Evolutionary conservation across 2,329 filamentous ascomycete genomes (phyloP), one percentile per base, ranked within the genome.

Genomic region (Sclerotinia minor): DNA sequence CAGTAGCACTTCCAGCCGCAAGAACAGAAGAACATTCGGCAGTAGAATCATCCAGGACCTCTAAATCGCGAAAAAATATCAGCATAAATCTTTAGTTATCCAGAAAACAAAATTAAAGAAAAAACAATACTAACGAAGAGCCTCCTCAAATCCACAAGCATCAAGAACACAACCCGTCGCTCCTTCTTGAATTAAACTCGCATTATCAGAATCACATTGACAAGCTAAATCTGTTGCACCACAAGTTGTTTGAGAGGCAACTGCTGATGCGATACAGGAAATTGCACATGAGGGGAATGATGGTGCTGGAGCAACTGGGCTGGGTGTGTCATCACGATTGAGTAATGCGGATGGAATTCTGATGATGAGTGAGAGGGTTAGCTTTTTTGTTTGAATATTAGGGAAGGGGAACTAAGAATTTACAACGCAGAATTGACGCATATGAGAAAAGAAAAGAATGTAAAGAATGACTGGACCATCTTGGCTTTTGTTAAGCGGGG

Each of bases 251-350:
- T 17, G 35, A 2, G 11, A 21, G 11, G 32, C 21, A 15, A 53
- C 49, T 55, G 61, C 38, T 15, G 35, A n/a, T 29, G 21, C 32
- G 29, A 64, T 53, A 15, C 61, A 64, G 21, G 24, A 24, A 15
- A 64, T n/a, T 55, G 49, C 61, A 64, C 61, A 44, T 54, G 61
- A 41, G 17, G 61, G 61, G 21, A 64, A 19, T 32, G 50, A 41
- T 29, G 29, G 17, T 5, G 29, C 45, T 8, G 59, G 45, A 24
- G 21, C 32, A 26, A 38, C 17, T 24, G 45, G 24, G n/a, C 29
- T 38, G 26, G 45, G 59, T 41, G 38, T 41, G 32, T n/a, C 15
- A 17, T 50, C 29, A 8, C 59, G 45, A 1, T 9, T 13, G 4
- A 61, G 21, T 29, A 41, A 38, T 50, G 3, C 15, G 3, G 45